Evolutionary conservation across 495 filamentous ascomycete species (phyloP).

Genomic region (Lichenothelia convexa): DNA sequence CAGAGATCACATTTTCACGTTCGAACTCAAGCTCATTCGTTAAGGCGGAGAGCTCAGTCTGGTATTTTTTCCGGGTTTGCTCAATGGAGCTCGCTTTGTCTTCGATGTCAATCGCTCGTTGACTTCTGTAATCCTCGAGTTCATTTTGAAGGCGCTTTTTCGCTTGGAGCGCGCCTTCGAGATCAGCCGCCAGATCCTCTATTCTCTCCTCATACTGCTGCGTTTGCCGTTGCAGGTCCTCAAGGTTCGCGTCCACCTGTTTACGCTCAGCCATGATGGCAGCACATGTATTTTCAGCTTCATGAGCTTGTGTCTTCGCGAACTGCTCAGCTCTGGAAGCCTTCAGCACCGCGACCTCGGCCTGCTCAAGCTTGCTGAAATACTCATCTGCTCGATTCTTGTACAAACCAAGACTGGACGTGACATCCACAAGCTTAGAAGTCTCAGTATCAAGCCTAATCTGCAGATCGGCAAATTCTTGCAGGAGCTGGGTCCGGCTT

Average conservation of each 20-base stretch:
- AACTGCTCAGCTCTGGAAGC: constrained; percentile 84
- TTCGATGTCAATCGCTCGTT: constrained; percentile 88
- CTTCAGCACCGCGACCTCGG: constrained; percentile 87
- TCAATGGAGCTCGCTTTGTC: constrained; percentile 94
- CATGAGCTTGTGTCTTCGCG: constrained; percentile 68
- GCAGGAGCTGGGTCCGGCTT: constrained; percentile 68
- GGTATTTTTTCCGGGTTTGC: constrained; percentile 94
- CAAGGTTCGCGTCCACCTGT: constrained; percentile 70
- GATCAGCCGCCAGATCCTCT: constrained; percentile 80
- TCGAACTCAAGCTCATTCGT: constrained; percentile 87
- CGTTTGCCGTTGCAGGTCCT: constrained; percentile 76
- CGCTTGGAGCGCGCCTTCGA: constrained; percentile 68
- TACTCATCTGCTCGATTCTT: constrained; percentile 92
- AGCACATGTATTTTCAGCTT: constrained; percentile 81
- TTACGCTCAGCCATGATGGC: constrained; percentile 84
- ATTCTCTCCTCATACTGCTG: constrained; percentile 80
- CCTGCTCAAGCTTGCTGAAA: constrained; percentile 92
- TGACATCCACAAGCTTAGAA: constrained; percentile 68
- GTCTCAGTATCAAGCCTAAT: constrained; percentile 80
- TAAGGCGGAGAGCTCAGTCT: constrained; percentile 72
- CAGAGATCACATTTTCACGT: constrained; percentile 61
- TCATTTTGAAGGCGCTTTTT: constrained; percentile 95
- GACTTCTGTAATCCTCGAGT: constrained; percentile 90
- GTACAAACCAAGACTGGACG: constrained; percentile 70
- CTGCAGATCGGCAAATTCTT: constrained; percentile 87